Percentiles rank a stretch among this genome's conserved stretches.
Conservation (phyloP, 139 green algal genomes). For the Volvox reticuliferus region DNA sequence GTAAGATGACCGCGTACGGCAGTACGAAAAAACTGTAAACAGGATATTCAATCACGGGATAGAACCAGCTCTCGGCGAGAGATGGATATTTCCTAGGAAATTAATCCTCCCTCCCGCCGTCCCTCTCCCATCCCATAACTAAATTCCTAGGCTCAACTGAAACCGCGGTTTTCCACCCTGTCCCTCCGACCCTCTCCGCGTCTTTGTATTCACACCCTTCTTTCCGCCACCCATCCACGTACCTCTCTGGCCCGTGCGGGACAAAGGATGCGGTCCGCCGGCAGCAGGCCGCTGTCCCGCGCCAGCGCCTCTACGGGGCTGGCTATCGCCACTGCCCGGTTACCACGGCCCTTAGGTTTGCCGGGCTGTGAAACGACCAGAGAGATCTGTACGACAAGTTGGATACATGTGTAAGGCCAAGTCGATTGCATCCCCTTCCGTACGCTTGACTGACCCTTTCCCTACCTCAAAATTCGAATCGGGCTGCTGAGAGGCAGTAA, state of each 20-base stretch:
- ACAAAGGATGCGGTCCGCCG: slow-evolving; percentile 61
- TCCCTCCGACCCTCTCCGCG: no score
- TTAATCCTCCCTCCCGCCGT: no score
- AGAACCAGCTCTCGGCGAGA: no score
- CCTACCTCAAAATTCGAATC: slow-evolving; percentile 74
- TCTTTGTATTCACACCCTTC: not conserved
- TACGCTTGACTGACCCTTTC: not conserved
- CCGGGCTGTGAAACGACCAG: slow-evolving; percentile 89
- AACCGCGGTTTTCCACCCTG: no score
- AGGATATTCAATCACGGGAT: no score
- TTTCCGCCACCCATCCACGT: not conserved
- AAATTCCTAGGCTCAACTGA: no score
- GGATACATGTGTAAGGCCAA: not conserved
- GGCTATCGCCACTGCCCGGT: slow-evolving; percentile 69
- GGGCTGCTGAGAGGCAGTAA: slow-evolving; percentile 65
- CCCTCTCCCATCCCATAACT: no score
- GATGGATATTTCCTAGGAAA: no score
- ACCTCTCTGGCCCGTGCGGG: slow-evolving; percentile 72
- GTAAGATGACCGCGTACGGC: no score
- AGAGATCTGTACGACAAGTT: slow-evolving; percentile 62
- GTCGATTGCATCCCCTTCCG: not conserved
- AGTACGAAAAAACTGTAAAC: no score
- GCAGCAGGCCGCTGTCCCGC: slow-evolving; percentile 60
- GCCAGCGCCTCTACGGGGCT: slow-evolving; percentile 79
- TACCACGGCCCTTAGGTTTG: slow-evolving; percentile 78